Evolutionary conservation across 345 rosid genomes (phyloP).

Genomic region (Erodium maritimum): DNA sequence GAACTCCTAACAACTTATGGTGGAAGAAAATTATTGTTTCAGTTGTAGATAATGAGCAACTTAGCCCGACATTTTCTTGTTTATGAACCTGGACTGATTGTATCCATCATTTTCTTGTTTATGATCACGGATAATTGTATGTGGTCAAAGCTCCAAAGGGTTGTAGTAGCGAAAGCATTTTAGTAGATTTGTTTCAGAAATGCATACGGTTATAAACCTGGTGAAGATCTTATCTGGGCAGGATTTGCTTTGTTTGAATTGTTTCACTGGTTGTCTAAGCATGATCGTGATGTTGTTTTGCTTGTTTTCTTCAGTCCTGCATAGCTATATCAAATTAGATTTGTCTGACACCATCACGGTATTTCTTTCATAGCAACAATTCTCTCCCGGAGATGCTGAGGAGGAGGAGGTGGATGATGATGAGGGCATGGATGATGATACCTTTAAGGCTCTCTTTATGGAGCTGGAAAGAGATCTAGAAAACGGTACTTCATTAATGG

Average conservation of each 20-base stretch:
- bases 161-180: too few species aligned
- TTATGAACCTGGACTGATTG: not conserved
- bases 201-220: not conserved
- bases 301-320: not conserved
- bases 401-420: slow-evolving; percentile 46
- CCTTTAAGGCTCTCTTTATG: slow-evolving; percentile 63
- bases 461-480: slow-evolving; percentile 66
- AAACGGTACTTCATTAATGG: slow-evolving; percentile 21
- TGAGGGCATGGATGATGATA: slow-evolving; percentile 50
- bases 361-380: not conserved
- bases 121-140: not conserved
- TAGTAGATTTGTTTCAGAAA: not conserved
- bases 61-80: not conserved
- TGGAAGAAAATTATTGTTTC: not conserved
- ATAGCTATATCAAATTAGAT: not conserved
- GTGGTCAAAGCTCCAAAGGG: not conserved
- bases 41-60: not conserved
- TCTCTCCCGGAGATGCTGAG: not conserved
- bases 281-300: not conserved
- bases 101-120: not conserved
- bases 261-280: not conserved
- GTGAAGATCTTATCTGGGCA: not conserved
- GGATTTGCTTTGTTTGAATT: not conserved
- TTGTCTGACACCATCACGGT: not conserved
- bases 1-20: too few species aligned